phyloP scores from a whole-genome alignment of 495 filamentous ascomycete genomes.

The Aspergillus haitiensis region DNA sequence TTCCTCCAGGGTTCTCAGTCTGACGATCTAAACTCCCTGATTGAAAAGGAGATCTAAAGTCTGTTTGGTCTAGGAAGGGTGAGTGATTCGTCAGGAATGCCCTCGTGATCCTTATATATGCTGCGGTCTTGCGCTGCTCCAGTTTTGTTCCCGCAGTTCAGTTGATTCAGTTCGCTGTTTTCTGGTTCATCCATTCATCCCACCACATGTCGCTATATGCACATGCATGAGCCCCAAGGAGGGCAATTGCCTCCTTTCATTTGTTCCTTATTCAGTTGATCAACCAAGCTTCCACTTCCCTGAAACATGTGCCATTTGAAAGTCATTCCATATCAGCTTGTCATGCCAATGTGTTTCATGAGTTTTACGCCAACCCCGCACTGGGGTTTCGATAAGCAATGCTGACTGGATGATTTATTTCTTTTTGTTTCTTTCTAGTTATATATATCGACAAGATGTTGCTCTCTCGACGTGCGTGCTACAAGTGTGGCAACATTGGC shows the following conservation, averaged over 20 bases:
- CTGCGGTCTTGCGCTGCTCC: slow-evolving; percentile 6
- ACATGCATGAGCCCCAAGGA: too few species aligned
- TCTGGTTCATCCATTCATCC: not conserved
- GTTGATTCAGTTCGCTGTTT: not conserved
- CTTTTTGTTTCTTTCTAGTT: slow-evolving; percentile 18
- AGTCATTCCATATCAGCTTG: not conserved
- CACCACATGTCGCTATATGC: too few species aligned
- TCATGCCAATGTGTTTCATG: slow-evolving; percentile 4
- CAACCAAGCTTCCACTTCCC: too few species aligned
- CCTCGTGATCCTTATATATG: slow-evolving; percentile 15
- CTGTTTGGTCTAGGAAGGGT: slow-evolving; percentile 30
- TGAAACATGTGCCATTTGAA: not conserved
- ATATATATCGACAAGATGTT: slow-evolving; percentile 69
- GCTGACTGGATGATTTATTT: slow-evolving; percentile 20
- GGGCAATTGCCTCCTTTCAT: too few species aligned
- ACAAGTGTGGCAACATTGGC: slow-evolving; percentile 99
- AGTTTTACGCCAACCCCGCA: not conserved
- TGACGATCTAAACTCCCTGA: slow-evolving; percentile 30
- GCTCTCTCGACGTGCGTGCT: slow-evolving; percentile 95
- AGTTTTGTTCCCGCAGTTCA: not conserved
- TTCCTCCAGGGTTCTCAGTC: slow-evolving; percentile 39
- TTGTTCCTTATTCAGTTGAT: too few species aligned
- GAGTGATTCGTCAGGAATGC: slow-evolving; percentile 27
- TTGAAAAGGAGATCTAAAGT: slow-evolving; percentile 27
- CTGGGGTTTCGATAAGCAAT: slow-evolving; percentile 13